Conservation (phyloP, 768 basidiomycete species). For the Fistulinella prunicolor region DNA sequence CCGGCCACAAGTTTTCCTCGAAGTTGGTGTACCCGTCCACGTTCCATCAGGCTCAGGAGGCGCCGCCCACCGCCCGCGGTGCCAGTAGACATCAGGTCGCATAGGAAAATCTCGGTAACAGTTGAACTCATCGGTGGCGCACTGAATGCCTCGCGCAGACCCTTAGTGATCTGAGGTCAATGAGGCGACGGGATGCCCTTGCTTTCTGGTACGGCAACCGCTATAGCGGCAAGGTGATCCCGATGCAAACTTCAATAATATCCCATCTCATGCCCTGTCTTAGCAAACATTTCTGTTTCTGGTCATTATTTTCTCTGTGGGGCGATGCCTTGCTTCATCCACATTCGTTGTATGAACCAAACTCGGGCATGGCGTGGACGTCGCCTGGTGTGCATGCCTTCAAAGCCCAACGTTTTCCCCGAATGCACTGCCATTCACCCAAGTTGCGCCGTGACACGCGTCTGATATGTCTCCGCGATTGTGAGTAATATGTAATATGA, state of each 20-base stretch:
- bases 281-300: conserved; percentile 9
- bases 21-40: conserved; percentile 6
- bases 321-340: conserved; percentile 24
- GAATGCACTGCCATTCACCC: conserved; percentile 14
- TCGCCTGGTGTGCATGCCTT: conserved; percentile 25
- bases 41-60: conserved; percentile 5
- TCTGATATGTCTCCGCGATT: conserved; percentile 20
- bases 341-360: conserved; percentile 18
- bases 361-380: conserved; percentile 19
- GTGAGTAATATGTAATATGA: conserved; percentile 27
- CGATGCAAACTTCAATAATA: conserved; percentile 1
- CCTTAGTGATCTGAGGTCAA: conserved; percentile 8
- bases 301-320: neutral
- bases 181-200: conserved; percentile 1
- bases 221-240: conserved; percentile 1
- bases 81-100: neutral
- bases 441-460: conserved; percentile 26
- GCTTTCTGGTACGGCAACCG: conserved; percentile 1
- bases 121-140: neutral
- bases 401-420: conserved; percentile 13
- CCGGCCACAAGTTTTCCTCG: conserved; percentile 28
- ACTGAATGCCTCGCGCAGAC: neutral
- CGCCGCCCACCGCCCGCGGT: conserved; percentile 5
- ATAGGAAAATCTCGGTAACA: neutral
- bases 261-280: conserved; percentile 6